Evolutionary conservation across 1,284 basidiomycete genomes (phyloP).

Genomic region (Papiliotrema flavescens): DNA sequence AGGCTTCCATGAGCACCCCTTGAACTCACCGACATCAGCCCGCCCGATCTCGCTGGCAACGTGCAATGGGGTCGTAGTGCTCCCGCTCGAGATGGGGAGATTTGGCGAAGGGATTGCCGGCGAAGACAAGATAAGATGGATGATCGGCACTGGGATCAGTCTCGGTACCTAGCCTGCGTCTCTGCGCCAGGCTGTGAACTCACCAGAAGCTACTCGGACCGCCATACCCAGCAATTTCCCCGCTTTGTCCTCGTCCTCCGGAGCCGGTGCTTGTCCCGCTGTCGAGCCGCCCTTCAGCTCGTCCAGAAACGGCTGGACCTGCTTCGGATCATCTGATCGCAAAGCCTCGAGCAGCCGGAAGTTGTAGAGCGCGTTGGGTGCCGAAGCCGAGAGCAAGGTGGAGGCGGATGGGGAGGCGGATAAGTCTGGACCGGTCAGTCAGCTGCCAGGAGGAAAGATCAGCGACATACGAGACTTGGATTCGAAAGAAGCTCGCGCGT

Average conservation of each 20-base stretch:
- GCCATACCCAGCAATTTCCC: conserved; percentile 80
- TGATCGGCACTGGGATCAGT: conserved; percentile 53
- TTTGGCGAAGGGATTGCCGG: conserved; percentile 61
- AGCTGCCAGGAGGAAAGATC: too few relatives aligned
- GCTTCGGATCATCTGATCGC: conserved; percentile 66
- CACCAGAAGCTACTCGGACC: conserved; percentile 76
- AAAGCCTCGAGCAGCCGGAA: conserved; percentile 76
- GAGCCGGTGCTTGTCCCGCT: conserved; percentile 49
- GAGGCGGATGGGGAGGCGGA: conserved; percentile 12
- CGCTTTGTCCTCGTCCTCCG: conserved; percentile 51
- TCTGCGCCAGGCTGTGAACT: conserved; percentile 33
- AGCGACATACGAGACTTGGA: too few relatives aligned
- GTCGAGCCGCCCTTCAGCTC: conserved; percentile 56
- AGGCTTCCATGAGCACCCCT: not conserved
- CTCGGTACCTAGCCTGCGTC: not conserved
- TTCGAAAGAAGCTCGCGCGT: too few relatives aligned
- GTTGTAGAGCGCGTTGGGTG: conserved; percentile 60
- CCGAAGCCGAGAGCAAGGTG: conserved; percentile 4
- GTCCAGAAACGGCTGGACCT: conserved; percentile 77
- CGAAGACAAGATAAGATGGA: conserved; percentile 65
- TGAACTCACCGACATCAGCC: conserved; percentile 60
- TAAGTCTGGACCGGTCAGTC: conserved; percentile 1
- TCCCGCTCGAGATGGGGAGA: conserved; percentile 57
- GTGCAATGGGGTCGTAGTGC: conserved; percentile 79
- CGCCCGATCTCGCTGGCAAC: conserved; percentile 78